Base-by-base conservation (phyloP, 78 protist genomes). In the Pigoraptor vietnamica region DNA sequence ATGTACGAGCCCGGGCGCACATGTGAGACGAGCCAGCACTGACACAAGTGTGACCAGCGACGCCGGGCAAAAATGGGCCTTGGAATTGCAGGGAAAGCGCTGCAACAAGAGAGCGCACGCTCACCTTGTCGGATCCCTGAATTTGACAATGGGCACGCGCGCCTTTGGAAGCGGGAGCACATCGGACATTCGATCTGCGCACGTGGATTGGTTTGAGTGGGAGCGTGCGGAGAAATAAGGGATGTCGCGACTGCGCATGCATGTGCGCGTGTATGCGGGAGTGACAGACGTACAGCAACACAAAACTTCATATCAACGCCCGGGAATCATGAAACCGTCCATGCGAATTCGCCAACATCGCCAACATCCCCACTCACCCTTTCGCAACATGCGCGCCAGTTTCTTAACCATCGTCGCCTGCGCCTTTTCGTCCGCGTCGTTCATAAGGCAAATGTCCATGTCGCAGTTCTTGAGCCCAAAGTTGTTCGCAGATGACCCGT, bases 101-200 rank as follows among this genome's bases (percentile, higher is more conserved):
- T n/a, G 38, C 38, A 6, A 1, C 39, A 83, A 2, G 39, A 24
- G 88, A 1, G 9, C 2, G 9, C 88, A 48, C 1, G 40, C 84
- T 6, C 1, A 90, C 91, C 39, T 90, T 6, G 10, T 29, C 9
- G 37, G 35, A 36, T 90, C 95, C 86, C 19, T 0, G 33, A 93
- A 93, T 84, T 93, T 93, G 84, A 93, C 92, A 6, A 93, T 90
- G 55, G 95, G 95, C 35, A 93, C 91, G 2, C 94, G 92, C 9
- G 94, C 89, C 9, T 90, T 90, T 10, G 92, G 92, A 25, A 93
- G 94, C 21, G 92, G 90, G 25, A 90, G 39, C 67, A 93, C 56
- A 14, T 93, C 93, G 37, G 91, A 37, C 36, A 21, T 81, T 19
- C 36, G n/a, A 14, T 29, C 36, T 29, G 84, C 1, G 84, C 84